Evolutionary conservation across 768 basidiomycete genomes (phyloP).

Genomic region (Phanerochaete carnosa): DNA sequence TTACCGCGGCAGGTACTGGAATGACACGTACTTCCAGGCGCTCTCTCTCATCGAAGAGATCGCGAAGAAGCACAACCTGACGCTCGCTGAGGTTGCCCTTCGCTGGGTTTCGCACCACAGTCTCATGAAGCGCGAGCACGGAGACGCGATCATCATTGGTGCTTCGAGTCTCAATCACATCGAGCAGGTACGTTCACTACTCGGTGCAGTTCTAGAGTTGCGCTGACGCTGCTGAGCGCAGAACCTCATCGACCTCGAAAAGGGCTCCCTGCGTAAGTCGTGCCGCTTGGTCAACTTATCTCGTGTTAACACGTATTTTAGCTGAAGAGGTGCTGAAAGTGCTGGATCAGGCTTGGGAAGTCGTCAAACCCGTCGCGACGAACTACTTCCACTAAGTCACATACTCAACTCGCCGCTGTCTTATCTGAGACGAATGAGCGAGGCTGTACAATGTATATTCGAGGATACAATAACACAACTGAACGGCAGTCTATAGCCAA

Average conservation of each 20-base stretch:
- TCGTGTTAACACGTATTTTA: neutral
- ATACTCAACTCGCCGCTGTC: neutral
- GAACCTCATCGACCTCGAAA: slow-evolving; percentile 53
- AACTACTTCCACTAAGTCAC: slow-evolving; percentile 23
- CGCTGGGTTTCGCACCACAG: slow-evolving; percentile 51
- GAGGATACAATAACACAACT: neutral
- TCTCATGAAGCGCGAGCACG: slow-evolving; percentile 41
- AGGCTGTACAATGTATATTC: neutral
- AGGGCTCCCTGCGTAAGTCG: slow-evolving; percentile 51
- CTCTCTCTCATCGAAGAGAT: slow-evolving; percentile 30
- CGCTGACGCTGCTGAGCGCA: slow-evolving; percentile 9
- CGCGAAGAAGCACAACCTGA: slow-evolving; percentile 25
- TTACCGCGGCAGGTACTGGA: slow-evolving; percentile 38
- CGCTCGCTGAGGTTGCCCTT: slow-evolving; percentile 25
- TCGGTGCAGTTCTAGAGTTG: neutral
- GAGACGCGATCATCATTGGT: slow-evolving; percentile 57
- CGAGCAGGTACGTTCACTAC: slow-evolving; percentile 26
- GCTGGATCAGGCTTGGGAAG: slow-evolving; percentile 19
- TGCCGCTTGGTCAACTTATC: neutral
- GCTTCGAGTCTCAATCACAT: slow-evolving; percentile 57
- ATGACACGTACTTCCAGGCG: slow-evolving; percentile 28
- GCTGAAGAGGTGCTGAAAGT: slow-evolving; percentile 17
- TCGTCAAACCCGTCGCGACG: slow-evolving; percentile 12
- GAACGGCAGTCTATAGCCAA: no score
- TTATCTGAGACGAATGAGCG: neutral